Base-by-base conservation (phyloP, 345 rosid genomes). In the Orychophragmus violaceus region DNA sequence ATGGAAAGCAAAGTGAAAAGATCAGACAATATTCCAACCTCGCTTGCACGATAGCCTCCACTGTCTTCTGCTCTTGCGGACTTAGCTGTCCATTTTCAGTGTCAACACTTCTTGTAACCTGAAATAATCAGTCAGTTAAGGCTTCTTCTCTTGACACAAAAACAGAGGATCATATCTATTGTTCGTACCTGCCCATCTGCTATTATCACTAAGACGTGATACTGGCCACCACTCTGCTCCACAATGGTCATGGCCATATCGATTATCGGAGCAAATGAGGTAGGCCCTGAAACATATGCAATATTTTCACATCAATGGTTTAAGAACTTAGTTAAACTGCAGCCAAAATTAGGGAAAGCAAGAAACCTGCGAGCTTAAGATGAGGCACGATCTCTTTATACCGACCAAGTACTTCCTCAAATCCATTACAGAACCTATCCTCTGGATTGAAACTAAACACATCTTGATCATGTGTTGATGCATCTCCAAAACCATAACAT, bases 401-500 rank as follows among this genome's bases (percentile, higher is more conserved):
- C 23, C 82, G 85, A 28, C 62, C 70, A 48, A 94, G 72, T 14
- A 94, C 99, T 64, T 94, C 96, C 79, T 94, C 99, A 69, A 94
- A 94, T 36, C 99, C 99, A 72, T 94, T 75, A 77, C 99, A 94
- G 69, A 66, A 72, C 68, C 81, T 80, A 49, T 75, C 91, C 11
- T 82, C 87, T 17, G 82, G 79, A 75, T 74, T 69, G 80, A 94
- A 94, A 75, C 93, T 74, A 76, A 94, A 94, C 74, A 94, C 90
- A 25, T 94, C 95, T 77, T 85, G 96, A 76, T 94, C 99, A 75
- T 91, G 95, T 0, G 99, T 94, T 53, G 95, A 87, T 46, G 97
- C 97, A 79, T 94, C 99, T 74, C 99, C 99, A 68, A 94, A 94
- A 59, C 99, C 99, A 35, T 62, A 94, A 71, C 99, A 94, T 0